These are phyloP conservation scores for Samsoniella hepiali DNA, from an alignment of 2,329 filamentous ascomycete species.

Conservation along the genomic window DNA sequence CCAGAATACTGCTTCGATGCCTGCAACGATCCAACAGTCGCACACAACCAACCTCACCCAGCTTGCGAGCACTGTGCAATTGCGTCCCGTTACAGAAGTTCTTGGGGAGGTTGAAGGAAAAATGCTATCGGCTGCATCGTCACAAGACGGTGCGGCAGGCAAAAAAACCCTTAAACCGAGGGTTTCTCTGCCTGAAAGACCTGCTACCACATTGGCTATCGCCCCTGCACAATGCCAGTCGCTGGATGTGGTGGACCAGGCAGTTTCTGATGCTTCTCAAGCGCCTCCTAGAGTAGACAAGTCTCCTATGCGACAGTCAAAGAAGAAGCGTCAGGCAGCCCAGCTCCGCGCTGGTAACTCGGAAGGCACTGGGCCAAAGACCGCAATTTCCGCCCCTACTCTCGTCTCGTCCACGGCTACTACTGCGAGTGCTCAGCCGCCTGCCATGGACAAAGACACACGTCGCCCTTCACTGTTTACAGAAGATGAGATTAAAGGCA, in stretches of 20 bases:
- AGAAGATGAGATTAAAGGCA: conserved; percentile 30
- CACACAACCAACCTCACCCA: not conserved
- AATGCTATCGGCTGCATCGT: not conserved
- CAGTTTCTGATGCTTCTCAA: not conserved
- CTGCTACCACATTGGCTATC: not conserved
- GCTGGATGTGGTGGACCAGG: not conserved
- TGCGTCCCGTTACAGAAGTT: not conserved
- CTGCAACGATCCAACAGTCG: too few relatives aligned
- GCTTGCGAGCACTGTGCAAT: not conserved
- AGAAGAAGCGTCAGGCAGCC: not conserved
- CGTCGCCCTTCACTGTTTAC: conserved; percentile 27
- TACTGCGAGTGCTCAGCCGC: not conserved
- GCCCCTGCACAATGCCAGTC: not conserved
- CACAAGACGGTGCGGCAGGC: not conserved
- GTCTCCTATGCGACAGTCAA: not conserved
- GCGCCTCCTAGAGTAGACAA: not conserved
- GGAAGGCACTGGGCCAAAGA: not conserved
- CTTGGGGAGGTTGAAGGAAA: not conserved
- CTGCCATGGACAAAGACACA: not conserved
- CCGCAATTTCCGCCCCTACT: not conserved
- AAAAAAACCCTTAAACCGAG: not conserved
- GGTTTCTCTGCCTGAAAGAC: conserved; percentile 7
- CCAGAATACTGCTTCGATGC: not conserved
- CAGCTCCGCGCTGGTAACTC: not conserved
- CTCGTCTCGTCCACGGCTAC: not conserved